A percentile compares a stretch with the other conserved stretches of the same genome.
Conservation (phyloP, 495 filamentous ascomycete genomes). For the Tetracladium setigerum region DNA sequence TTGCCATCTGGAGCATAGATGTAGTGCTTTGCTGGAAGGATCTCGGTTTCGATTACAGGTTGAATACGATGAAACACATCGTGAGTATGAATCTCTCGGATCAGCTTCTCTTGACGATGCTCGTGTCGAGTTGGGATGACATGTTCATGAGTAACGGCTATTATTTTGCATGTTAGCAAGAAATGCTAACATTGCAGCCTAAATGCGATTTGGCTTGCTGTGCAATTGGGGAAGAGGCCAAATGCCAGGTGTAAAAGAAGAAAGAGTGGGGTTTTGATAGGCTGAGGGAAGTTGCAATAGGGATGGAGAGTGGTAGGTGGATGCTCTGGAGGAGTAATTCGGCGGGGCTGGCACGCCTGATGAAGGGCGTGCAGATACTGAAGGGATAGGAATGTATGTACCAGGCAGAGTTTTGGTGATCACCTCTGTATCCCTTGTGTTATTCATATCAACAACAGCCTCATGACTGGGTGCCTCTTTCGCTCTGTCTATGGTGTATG, state of each 20-base stretch:
- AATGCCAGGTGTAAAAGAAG: constrained; percentile 5
- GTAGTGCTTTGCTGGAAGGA: constrained; percentile 21
- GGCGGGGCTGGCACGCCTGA: too few species aligned
- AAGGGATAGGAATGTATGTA: constrained; percentile 11
- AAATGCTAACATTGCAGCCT: constrained; percentile 4
- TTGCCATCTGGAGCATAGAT: constrained; percentile 9
- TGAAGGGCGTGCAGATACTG: not conserved
- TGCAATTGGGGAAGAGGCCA: constrained; percentile 5
- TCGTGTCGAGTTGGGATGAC: constrained; percentile 38
- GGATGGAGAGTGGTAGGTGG: not conserved
- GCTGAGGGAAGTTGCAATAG: not conserved
- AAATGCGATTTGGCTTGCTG: not conserved
- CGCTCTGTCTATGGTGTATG: constrained; percentile 2
- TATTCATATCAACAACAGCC: constrained; percentile 9
- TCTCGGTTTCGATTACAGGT: constrained; percentile 32
- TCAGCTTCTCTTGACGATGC: constrained; percentile 39
- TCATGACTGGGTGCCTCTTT: constrained; percentile 9
- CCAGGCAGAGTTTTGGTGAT: constrained; percentile 16
- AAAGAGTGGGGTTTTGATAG: not conserved
- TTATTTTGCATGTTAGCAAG: constrained; percentile 7
- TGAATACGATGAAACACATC: constrained; percentile 44
- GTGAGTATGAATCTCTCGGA: constrained; percentile 49
- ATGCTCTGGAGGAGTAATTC: too few species aligned
- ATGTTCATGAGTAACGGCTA: constrained; percentile 48
- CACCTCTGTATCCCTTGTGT: constrained; percentile 16